phyloP scores from a whole-genome alignment of 2,329 filamentous ascomycete genomes.

The Clonostachys solani region DNA sequence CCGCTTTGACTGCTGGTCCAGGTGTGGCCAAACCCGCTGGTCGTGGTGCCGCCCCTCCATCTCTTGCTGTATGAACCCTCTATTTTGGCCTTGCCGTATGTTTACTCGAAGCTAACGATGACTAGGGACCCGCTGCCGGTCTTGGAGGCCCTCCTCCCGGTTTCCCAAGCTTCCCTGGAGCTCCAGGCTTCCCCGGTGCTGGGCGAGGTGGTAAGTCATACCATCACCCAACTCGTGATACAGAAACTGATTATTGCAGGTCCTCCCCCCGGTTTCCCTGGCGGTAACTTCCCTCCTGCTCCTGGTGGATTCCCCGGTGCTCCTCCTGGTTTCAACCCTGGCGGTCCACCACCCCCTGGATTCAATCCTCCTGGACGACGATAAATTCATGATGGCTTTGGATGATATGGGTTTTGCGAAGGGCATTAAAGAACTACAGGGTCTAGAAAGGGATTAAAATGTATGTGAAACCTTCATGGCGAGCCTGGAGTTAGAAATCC shows the following conservation, averaged over 20 bases:
- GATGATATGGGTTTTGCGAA: not conserved
- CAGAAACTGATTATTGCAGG: constrained; percentile 28
- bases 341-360: constrained; percentile 57
- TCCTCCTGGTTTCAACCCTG: constrained; percentile 47
- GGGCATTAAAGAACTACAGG: too few species aligned
- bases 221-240: not conserved
- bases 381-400: constrained; percentile 23
- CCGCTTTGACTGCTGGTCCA: constrained; percentile 70
- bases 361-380: constrained; percentile 70
- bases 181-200: constrained; percentile 35
- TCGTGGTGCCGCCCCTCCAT: constrained; percentile 68
- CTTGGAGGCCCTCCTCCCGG: constrained; percentile 66
- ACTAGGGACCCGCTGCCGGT: constrained; percentile 74
- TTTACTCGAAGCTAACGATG: not conserved
- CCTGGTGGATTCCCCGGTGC: constrained; percentile 38
- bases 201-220: constrained; percentile 49
- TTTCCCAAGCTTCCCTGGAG: constrained; percentile 47
- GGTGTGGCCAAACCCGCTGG: constrained; percentile 90
- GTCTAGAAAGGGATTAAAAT: too few species aligned
- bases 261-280: constrained; percentile 44
- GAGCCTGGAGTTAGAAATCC: too few species aligned
- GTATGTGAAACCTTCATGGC: too few species aligned
- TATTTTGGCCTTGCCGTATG: not conserved
- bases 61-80: constrained; percentile 61
- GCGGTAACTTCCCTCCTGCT: constrained; percentile 28